Evolutionary conservation across 768 basidiomycete species (phyloP).

Genomic region (Termitomyces sp.): DNA sequence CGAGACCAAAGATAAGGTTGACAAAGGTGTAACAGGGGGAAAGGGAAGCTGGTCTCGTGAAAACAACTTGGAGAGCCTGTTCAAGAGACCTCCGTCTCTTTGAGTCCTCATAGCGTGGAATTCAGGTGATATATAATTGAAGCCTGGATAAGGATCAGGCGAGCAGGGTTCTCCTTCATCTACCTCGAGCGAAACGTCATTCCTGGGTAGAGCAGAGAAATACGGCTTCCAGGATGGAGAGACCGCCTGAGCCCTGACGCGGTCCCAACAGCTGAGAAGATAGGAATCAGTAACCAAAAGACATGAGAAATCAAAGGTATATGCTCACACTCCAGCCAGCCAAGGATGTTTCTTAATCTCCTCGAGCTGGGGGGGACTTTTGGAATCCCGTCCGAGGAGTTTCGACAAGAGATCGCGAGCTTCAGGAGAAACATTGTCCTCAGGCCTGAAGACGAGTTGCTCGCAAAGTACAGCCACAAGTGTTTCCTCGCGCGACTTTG

Average conservation of each 20-base stretch:
- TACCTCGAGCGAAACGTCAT: fast-evolving
- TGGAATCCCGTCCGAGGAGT: background rate
- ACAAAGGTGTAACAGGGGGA: background rate
- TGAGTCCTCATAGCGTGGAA: background rate
- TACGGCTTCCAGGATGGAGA: conserved; percentile 5
- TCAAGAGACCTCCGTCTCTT: background rate
- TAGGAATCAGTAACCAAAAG: background rate
- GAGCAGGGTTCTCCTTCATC: background rate
- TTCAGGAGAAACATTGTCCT: background rate
- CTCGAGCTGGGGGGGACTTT: background rate
- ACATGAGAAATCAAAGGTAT: background rate
- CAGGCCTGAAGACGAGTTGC: background rate
- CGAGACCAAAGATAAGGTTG: background rate
- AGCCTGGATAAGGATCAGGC: background rate
- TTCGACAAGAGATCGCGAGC: background rate
- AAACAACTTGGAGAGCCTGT: background rate
- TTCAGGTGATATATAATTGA: background rate
- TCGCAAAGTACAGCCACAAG: background rate
- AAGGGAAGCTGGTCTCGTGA: background rate
- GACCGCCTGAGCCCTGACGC: background rate
- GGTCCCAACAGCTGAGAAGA: conserved; percentile 1
- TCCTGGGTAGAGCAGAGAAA: background rate
- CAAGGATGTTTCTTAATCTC: conserved; percentile 5
- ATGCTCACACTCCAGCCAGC: conserved; percentile 10
- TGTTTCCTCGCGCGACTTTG: background rate